Percentiles rank a stretch among this genome's conserved stretches.
Conservation (phyloP, 345 rosid species). For the Arabidopsis suecica region DNA sequence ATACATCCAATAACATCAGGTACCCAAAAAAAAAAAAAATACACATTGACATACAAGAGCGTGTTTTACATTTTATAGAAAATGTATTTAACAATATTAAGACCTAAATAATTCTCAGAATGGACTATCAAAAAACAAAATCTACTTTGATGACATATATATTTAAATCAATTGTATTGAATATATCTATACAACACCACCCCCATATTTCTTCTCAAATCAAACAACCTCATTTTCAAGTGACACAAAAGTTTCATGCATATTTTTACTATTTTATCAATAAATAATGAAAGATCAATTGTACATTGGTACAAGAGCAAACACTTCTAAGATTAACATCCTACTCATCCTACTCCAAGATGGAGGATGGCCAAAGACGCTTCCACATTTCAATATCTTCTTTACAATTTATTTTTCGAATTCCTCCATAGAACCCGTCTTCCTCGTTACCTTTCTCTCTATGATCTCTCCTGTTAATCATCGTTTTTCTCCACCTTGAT, state of each 20-base stretch:
- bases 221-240: neutral
- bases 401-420: conserved; percentile 62
- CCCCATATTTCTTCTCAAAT: neutral
- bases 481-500: conserved; percentile 76
- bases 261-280: neutral
- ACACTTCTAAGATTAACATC: conserved; percentile 8
- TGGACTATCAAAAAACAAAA: too few relatives aligned
- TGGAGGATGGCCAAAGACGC: conserved; percentile 68
- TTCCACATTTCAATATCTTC: conserved; percentile 75
- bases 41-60: too few relatives aligned
- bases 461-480: conserved; percentile 64
- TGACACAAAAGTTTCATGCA: neutral
- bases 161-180: too few relatives aligned
- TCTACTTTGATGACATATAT: too few relatives aligned
- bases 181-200: neutral
- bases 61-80: too few relatives aligned
- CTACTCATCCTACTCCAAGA: conserved; percentile 57
- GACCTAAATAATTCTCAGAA: too few relatives aligned
- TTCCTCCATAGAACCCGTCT: conserved; percentile 91
- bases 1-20: too few relatives aligned
- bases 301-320: neutral
- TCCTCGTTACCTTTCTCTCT: conserved; percentile 84
- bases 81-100: too few relatives aligned
- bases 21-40: too few relatives aligned
- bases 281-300: conserved; percentile 14